These are phyloP conservation scores for Debaryomycetaceae sp. DNA, from an alignment of 1,139 yeast genomes.

Conservation along the genomic window DNA sequence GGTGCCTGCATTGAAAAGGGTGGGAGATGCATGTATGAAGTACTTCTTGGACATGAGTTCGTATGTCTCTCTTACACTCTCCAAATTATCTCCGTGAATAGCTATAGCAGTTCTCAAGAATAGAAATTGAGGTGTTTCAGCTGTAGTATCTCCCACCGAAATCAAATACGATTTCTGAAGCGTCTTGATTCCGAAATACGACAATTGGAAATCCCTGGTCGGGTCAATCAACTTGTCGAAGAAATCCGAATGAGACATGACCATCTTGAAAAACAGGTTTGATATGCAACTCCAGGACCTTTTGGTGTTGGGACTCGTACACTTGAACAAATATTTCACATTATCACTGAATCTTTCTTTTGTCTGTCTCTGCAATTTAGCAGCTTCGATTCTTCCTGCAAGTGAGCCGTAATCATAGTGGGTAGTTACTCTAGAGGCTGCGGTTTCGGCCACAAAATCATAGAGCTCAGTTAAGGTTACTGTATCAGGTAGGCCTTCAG, in stretches of 20 bases:
- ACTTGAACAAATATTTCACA: conserved; percentile 17
- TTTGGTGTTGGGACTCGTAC: conserved; percentile 10
- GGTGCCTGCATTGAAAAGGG: conserved; percentile 86
- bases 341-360: conserved; percentile 32
- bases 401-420: conserved; percentile 48
- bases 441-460: conserved; percentile 39
- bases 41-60: conserved; percentile 78
- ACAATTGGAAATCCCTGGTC: conserved; percentile 38
- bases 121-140: conserved; percentile 89
- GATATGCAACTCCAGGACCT: conserved; percentile 19
- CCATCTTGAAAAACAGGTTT: conserved; percentile 26
- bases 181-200: conserved; percentile 55
- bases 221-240: conserved; percentile 36
- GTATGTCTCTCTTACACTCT: conserved; percentile 72
- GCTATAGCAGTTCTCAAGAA: conserved; percentile 88
- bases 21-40: conserved; percentile 89
- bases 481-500: conserved; percentile 30
- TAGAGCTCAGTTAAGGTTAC: conserved; percentile 30
- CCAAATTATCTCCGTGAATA: conserved; percentile 74
- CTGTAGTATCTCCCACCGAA: conserved; percentile 64
- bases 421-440: conserved; percentile 42
- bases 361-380: conserved; percentile 26
- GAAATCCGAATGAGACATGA: conserved; percentile 25
- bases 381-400: conserved; percentile 46
- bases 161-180: conserved; percentile 79